phyloP scores from a whole-genome alignment of 1,139 yeast species.

The Ogataea hybrid region DNA sequence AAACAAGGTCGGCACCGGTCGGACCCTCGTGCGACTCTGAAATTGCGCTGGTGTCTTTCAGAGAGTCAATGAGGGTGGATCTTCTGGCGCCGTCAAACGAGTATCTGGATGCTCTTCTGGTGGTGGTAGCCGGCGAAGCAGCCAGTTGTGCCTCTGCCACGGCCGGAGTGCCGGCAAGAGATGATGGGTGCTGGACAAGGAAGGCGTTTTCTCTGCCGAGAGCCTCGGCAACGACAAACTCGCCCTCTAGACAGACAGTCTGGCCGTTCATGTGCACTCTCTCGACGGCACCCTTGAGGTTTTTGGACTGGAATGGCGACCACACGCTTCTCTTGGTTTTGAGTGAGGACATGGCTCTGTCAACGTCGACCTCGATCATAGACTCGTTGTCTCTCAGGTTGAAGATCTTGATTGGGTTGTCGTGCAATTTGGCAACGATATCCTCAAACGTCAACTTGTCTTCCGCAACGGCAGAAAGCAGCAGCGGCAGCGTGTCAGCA shows the following conservation, averaged over 20 bases:
- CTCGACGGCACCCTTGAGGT: conserved; percentile 77
- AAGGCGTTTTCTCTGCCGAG: conserved; percentile 55
- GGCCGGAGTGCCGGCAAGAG: conserved; percentile 39
- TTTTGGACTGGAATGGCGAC: conserved; percentile 52
- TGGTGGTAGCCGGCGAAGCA: conserved; percentile 25
- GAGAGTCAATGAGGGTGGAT: conserved; percentile 37
- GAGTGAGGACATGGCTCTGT: conserved; percentile 52
- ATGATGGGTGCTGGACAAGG: conserved; percentile 32
- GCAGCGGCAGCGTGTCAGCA: conserved; percentile 76
- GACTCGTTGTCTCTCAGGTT: conserved; percentile 79
- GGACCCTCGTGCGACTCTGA: conserved; percentile 46
- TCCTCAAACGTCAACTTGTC: conserved; percentile 73
- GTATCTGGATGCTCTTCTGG: conserved; percentile 40
- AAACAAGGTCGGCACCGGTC: conserved; percentile 69
- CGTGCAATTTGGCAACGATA: conserved; percentile 70
- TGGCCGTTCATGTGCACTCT: conserved; percentile 78
- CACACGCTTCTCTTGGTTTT: conserved; percentile 40
- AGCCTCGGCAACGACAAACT: conserved; percentile 54
- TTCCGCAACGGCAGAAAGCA: conserved; percentile 75
- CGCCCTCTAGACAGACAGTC: conserved; percentile 84
- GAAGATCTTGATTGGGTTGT: conserved; percentile 80
- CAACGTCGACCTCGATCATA: conserved; percentile 81
- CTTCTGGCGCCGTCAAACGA: conserved; percentile 45
- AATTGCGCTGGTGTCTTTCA: conserved; percentile 36
- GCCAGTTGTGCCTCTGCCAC: conserved; percentile 37